These are phyloP conservation scores for Silene uniflora DNA, from an alignment of 148 eudicot genomes.

Conservation along the genomic window DNA sequence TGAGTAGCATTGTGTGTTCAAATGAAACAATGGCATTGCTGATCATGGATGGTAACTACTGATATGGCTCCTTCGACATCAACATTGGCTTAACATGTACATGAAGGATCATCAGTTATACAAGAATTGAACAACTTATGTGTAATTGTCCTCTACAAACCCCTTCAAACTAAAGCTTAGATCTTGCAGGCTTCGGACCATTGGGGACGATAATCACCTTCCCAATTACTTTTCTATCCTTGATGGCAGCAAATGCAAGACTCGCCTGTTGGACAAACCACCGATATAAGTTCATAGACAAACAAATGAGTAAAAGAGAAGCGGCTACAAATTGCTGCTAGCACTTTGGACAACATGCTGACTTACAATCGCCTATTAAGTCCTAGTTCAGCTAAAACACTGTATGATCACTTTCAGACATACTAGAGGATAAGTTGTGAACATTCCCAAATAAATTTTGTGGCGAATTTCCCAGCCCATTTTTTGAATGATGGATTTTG, in stretches of 20 bases:
- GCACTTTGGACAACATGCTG: not conserved
- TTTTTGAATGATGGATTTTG: not conserved
- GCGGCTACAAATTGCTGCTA: not conserved
- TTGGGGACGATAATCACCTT: slow-evolving; percentile 78
- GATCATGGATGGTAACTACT: not conserved
- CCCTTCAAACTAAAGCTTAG: slow-evolving; percentile 51
- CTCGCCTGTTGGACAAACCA: slow-evolving; percentile 52
- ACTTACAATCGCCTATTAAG: too few relatives aligned
- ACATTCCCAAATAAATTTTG: not conserved
- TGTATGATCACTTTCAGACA: not conserved
- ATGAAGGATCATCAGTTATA: not conserved
- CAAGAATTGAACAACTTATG: not conserved
- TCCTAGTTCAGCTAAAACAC: not conserved
- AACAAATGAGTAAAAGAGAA: not conserved
- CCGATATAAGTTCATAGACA: not conserved
- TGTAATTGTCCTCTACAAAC: not conserved
- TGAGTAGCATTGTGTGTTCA: too few relatives aligned
- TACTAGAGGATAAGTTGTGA: not conserved
- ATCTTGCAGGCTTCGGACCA: slow-evolving; percentile 43
- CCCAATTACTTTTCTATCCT: slow-evolving; percentile 79
- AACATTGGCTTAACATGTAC: not conserved
- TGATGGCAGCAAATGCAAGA: slow-evolving; percentile 82
- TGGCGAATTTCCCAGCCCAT: not conserved
- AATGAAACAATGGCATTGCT: too few relatives aligned
- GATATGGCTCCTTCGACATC: not conserved